Evolutionary conservation across 108 stramenopile genomes (phyloP).

Genomic region (Parietichytrium sp.): DNA sequence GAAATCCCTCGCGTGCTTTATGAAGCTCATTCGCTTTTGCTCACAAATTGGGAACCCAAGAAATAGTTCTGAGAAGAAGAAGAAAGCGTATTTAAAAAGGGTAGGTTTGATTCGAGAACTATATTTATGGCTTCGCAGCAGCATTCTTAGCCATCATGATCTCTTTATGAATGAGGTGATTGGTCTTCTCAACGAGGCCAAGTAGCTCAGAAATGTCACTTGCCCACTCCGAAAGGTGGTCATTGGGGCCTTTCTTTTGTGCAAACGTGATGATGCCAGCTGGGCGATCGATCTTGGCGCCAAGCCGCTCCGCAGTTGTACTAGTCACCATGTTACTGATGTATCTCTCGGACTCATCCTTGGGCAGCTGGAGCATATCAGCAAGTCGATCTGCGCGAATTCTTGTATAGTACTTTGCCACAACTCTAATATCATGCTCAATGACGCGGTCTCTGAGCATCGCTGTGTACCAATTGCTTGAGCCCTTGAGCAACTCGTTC

Average conservation of each 20-base stretch:
- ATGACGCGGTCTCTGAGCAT: slow-evolving; percentile 82
- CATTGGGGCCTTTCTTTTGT: slow-evolving; percentile 69
- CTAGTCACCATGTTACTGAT: slow-evolving; percentile 80
- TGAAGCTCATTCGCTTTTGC: too few relatives aligned
- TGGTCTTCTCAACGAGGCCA: slow-evolving; percentile 86
- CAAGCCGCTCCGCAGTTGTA: slow-evolving; percentile 62
- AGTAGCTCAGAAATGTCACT: slow-evolving; percentile 83
- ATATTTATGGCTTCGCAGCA: slow-evolving; percentile 31
- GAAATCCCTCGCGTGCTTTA: too few relatives aligned
- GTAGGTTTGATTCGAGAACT: too few relatives aligned
- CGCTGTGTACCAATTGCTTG: slow-evolving; percentile 40
- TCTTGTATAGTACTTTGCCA: slow-evolving; percentile 80
- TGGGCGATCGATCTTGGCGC: slow-evolving; percentile 93
- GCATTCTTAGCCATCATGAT: slow-evolving; percentile 53
- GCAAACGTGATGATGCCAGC: slow-evolving; percentile 80
- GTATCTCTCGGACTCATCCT: slow-evolving; percentile 71
- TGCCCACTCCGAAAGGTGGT: slow-evolving; percentile 88
- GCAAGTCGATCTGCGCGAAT: slow-evolving; percentile 81
- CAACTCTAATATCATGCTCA: slow-evolving; percentile 93
- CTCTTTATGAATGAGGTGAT: slow-evolving; percentile 95
- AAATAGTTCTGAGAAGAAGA: too few relatives aligned
- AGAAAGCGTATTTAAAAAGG: too few relatives aligned
- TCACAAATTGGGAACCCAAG: too few relatives aligned
- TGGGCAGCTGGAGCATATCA: slow-evolving; percentile 74
- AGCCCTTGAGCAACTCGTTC: background rate